Base-by-base conservation (phyloP, 148 eudicot species). In the Heliosperma pusillum region DNA sequence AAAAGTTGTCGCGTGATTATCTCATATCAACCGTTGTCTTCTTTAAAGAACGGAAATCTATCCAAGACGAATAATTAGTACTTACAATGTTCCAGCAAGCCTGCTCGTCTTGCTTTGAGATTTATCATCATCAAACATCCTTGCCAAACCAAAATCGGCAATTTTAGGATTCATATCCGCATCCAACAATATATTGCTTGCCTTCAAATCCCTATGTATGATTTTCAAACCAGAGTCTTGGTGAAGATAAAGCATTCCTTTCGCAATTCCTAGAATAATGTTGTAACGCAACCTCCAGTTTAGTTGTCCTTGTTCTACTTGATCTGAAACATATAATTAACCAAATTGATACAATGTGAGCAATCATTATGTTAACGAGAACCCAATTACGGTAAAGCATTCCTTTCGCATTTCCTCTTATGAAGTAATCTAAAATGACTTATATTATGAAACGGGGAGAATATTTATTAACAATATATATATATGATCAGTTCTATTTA, bases 101-200 rank as follows among this genome's bases (percentile, higher is more conserved):
- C 47, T 60, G 50, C 52, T 74, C 29, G 82, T 79, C 22, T 16
- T 74, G 21, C 69, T 77, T 61, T 67, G 63, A 12, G 69, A 59
- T 21, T 79, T 72, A 21, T 79, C 78, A 30, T 68, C 40, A 21
- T 73, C 78, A 22, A 74, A 79, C 44, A 79, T 68, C 63, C 69
- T 79, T 20, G 82, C 73, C 52, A 69, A 67, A 7, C 82, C 82
- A 74, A 79, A 79, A 33, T 79, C 82, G 15, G 82, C 45, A 19
- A 79, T 61, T 25, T 79, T 79, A 1, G 78, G 78, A 73, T 45
- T 74, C 82, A 79, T 68, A 10, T 68, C 13, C 0, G 16, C 11
- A 20, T 69, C 82, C 25, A 79, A 50, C 33, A 79, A 50, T 1
- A 79, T 66, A 40, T 79, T 79, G 22, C 74, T 47, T 5, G 68